Evolutionary conservation across 306 rosid species (phyloP).

Genomic region (Astragalus glycyphyllos): DNA sequence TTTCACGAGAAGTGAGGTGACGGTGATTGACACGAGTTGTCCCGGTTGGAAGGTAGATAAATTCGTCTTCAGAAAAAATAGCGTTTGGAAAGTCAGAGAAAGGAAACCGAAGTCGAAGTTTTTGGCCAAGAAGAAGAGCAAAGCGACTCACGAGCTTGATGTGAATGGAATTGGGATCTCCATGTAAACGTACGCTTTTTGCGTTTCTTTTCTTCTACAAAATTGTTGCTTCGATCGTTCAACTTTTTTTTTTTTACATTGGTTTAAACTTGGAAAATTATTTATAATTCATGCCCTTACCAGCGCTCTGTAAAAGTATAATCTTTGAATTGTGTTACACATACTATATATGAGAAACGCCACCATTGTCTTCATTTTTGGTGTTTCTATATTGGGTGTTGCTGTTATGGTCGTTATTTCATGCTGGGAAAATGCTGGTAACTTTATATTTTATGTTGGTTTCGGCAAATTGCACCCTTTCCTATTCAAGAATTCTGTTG

Average conservation of each 20-base stretch:
- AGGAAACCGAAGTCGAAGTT: constrained; percentile 61
- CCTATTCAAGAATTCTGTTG: constrained; percentile 29
- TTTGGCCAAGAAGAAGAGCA: constrained; percentile 69
- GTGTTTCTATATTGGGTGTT: constrained; percentile 24
- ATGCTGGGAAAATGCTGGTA: constrained; percentile 44
- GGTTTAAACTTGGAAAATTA: constrained; percentile 15
- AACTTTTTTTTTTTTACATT: background rate
- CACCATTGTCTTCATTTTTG: background rate
- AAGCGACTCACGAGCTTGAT: constrained; percentile 19
- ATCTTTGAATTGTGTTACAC: constrained; percentile 18
- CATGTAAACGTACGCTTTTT: constrained; percentile 44
- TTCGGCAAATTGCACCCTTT: constrained; percentile 30
- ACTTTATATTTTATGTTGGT: constrained; percentile 54
- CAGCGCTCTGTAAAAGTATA: constrained; percentile 29
- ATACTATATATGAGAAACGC: background rate
- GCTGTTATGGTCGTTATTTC: constrained; percentile 45
- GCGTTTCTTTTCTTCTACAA: background rate
- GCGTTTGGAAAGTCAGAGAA: constrained; percentile 85
- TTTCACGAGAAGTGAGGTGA: constrained; percentile 83
- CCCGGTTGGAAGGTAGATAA: constrained; percentile 79
- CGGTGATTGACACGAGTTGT: constrained; percentile 86
- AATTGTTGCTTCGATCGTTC: background rate
- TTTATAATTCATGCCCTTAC: background rate
- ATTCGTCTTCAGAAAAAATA: constrained; percentile 73
- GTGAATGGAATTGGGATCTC: constrained; percentile 37